Percentiles rank a stretch among this genome's conserved stretches.
phyloP scores from a whole-genome alignment of 2,329 filamentous ascomycete genomes.

The Pseudomassariella vexata region DNA sequence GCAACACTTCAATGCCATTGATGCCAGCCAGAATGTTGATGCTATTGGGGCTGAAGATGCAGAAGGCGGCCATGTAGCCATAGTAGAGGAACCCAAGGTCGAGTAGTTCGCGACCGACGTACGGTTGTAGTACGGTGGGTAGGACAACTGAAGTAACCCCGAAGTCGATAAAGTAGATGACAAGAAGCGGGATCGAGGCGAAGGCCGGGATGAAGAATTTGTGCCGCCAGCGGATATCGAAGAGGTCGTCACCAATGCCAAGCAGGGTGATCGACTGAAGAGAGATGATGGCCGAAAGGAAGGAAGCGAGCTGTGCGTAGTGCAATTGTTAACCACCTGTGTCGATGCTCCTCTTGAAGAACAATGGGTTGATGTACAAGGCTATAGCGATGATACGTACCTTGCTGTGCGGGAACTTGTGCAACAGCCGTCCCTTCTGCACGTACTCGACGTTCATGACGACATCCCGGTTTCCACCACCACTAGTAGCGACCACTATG shows the following conservation, averaged over 20 bases:
- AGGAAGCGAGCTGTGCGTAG: constrained; percentile 73
- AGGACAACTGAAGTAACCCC: constrained; percentile 94
- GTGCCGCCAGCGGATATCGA: constrained; percentile 97
- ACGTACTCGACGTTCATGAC: constrained; percentile 68
- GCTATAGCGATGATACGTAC: constrained; percentile 39
- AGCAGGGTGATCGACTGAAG: constrained; percentile 87
- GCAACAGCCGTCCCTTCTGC: constrained; percentile 77
- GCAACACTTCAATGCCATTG: constrained; percentile 94
- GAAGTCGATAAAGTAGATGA: constrained; percentile 98
- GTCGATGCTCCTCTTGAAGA: too few relatives aligned
- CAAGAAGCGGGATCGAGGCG: constrained; percentile 85
- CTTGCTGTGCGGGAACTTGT: constrained; percentile 92
- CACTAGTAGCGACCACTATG: constrained; percentile 90
- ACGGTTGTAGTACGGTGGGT: constrained; percentile 76
- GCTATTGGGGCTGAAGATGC: constrained; percentile 96
- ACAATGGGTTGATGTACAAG: too few relatives aligned
- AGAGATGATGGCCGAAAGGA: constrained; percentile 88
- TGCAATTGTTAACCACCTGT: constrained; percentile 3
- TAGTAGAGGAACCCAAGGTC: constrained; percentile 85
- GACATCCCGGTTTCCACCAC: constrained; percentile 85
- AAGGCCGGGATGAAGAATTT: constrained; percentile 98
- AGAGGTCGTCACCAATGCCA: constrained; percentile 90
- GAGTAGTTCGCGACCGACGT: constrained; percentile 72
- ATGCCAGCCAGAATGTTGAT: constrained; percentile 99
- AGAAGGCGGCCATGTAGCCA: constrained; percentile 90